Evolutionary conservation across 257 asterid species (phyloP).

Genomic region (Nicotiana tabacum): DNA sequence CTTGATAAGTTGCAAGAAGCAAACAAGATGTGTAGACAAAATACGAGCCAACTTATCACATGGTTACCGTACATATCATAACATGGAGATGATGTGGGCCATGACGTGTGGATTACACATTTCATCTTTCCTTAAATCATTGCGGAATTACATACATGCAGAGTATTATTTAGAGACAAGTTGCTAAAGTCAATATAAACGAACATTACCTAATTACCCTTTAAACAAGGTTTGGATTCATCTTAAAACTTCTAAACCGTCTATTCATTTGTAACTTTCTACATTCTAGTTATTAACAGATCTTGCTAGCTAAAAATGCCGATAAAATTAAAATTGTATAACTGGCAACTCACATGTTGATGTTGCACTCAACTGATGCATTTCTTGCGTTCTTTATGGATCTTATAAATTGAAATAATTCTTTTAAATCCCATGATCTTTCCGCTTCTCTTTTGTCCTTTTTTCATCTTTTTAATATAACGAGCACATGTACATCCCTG

Average conservation of each 20-base stretch:
- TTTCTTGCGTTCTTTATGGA: constrained; percentile 27
- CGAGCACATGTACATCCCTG: background rate
- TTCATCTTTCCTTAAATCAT: background rate
- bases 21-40: background rate
- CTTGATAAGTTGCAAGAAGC: too few species aligned
- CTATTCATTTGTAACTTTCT: background rate
- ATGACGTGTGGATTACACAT: background rate
- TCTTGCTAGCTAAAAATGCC: background rate
- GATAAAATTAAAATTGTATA: background rate
- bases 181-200: background rate
- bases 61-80: constrained; percentile 2
- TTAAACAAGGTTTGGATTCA: background rate
- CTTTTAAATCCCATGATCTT: background rate
- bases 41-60: background rate
- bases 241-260: background rate
- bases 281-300: background rate
- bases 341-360: constrained; percentile 24
- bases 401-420: constrained; percentile 5
- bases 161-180: background rate
- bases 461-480: background rate
- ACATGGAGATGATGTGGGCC: background rate
- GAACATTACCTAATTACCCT: background rate
- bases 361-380: constrained; percentile 11
- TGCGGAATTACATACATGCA: background rate
- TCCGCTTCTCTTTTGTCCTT: background rate